Percentiles rank a stretch among this genome's conserved stretches.
Evolutionary conservation across 129 eudicot genomes (phyloP).

Genomic region (Solidago caesia): DNA sequence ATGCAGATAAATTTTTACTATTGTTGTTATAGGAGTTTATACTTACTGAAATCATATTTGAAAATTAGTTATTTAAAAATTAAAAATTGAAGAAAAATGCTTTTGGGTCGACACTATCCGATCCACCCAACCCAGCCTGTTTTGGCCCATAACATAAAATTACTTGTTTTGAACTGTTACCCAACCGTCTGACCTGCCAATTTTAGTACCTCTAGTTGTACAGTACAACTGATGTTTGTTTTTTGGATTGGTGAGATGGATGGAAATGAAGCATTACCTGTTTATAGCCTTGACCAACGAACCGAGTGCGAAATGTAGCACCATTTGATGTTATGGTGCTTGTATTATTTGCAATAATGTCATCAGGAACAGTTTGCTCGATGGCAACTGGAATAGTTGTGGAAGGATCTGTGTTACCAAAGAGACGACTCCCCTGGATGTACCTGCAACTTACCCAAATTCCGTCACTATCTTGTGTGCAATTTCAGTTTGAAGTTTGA

Average conservation of each 20-base stretch:
- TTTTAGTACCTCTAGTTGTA: background rate
- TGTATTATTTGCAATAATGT: slow-evolving; percentile 30
- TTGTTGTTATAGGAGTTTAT: background rate
- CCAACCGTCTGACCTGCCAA: background rate
- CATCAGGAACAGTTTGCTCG: slow-evolving; percentile 49
- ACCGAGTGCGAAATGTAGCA: slow-evolving; percentile 68
- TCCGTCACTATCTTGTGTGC: background rate
- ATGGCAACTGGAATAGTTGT: slow-evolving; percentile 30
- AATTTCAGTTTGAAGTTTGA: background rate
- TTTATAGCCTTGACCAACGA: slow-evolving; percentile 94
- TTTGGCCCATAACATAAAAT: background rate
- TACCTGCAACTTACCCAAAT: slow-evolving; percentile 45
- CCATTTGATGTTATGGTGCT: slow-evolving; percentile 37
- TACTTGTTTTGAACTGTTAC: background rate
- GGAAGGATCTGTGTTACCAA: slow-evolving; percentile 39
- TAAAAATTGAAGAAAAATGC: background rate
- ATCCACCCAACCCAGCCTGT: background rate
- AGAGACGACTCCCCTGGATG: slow-evolving; percentile 67
- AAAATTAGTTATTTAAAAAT: background rate
- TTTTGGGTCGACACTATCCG: background rate
- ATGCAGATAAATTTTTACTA: background rate
- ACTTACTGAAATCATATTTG: background rate
- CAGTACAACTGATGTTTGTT: background rate
- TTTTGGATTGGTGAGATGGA: background rate
- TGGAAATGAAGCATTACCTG: slow-evolving; percentile 48